Conservation (phyloP, 345 rosid species). For the Psidium friedrichsthalianum region DNA sequence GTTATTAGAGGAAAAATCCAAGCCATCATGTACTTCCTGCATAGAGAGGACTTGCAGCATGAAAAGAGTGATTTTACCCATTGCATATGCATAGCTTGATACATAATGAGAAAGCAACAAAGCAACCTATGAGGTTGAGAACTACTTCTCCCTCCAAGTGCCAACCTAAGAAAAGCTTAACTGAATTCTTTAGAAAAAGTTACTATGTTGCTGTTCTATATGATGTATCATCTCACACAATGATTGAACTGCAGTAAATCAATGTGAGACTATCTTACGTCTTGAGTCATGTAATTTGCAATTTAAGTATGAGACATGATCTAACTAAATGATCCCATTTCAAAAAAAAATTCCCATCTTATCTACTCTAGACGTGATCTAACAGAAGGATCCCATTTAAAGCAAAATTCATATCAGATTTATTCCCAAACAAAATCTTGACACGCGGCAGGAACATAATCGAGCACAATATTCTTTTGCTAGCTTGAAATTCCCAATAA, state of each 20-base stretch:
- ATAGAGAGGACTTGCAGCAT: not conserved
- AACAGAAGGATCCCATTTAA: not conserved
- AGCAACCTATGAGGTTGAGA: not conserved
- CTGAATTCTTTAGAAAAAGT: not conserved
- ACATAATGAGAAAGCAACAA: not conserved
- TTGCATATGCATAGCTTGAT: not conserved
- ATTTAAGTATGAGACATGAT: not conserved
- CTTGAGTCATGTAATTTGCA: not conserved
- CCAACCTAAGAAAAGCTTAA: not conserved
- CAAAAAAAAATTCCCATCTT: not conserved
- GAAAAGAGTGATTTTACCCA: not conserved
- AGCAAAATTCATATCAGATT: not conserved
- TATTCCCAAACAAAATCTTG: not conserved
- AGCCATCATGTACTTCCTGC: slow-evolving; percentile 61
- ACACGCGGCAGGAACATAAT: not conserved
- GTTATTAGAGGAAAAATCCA: slow-evolving; percentile 28
- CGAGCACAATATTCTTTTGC: not conserved
- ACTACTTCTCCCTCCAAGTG: not conserved
- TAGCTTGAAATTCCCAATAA: not conserved
- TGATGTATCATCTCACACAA: not conserved
- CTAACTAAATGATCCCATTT: not conserved
- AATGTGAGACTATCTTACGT: not conserved
- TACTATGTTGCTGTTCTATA: not conserved
- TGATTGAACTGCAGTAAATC: not conserved
- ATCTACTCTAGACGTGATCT: not conserved